Percentiles rank a stretch among this genome's conserved stretches.
Conservation (phyloP, 2,329 filamentous ascomycete species). For the Colletotrichum neosansevieriae region DNA sequence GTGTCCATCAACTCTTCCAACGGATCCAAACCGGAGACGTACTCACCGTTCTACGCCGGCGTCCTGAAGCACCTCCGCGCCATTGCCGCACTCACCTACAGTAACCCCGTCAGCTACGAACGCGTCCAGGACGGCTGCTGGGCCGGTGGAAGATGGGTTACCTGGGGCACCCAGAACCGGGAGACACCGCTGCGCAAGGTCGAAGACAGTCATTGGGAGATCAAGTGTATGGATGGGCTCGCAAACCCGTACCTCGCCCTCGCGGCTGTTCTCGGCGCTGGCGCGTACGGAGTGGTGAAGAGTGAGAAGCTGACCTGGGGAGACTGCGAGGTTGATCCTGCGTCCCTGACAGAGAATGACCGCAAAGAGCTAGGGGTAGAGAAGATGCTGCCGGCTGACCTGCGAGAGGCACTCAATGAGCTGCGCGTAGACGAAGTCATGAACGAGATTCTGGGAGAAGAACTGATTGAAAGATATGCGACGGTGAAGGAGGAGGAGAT, state of each 20-base stretch:
- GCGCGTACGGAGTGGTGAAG: constrained; percentile 64
- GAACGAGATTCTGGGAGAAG: constrained; percentile 57
- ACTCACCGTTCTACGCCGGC: constrained; percentile 78
- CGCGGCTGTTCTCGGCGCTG: constrained; percentile 70
- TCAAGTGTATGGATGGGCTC: constrained; percentile 82
- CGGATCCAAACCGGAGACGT: constrained; percentile 56
- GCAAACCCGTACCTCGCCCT: constrained; percentile 83
- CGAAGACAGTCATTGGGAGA: constrained; percentile 77
- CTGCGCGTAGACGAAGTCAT: constrained; percentile 63
- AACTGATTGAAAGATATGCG: constrained; percentile 68
- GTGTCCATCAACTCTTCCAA: constrained; percentile 70
- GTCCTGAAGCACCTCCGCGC: constrained; percentile 74
- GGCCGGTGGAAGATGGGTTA: constrained; percentile 82
- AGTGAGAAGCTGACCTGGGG: constrained; percentile 57
- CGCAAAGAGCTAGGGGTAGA: constrained; percentile 65
- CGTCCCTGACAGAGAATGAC: constrained; percentile 59
- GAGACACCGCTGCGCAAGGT: constrained; percentile 80
- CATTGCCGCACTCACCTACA: constrained; percentile 77
- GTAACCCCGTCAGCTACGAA: constrained; percentile 75
- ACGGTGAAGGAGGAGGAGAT: constrained; percentile 71
- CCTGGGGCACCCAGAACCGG: constrained; percentile 86
- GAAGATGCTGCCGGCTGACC: constrained; percentile 63
- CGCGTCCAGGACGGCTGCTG: constrained; percentile 77
- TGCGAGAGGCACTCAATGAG: constrained; percentile 66
- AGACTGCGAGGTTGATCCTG: constrained; percentile 69